These are phyloP conservation scores for Ilyonectria mors-panacis DNA, from an alignment of 2,329 filamentous ascomycete species.

Conservation along the genomic window DNA sequence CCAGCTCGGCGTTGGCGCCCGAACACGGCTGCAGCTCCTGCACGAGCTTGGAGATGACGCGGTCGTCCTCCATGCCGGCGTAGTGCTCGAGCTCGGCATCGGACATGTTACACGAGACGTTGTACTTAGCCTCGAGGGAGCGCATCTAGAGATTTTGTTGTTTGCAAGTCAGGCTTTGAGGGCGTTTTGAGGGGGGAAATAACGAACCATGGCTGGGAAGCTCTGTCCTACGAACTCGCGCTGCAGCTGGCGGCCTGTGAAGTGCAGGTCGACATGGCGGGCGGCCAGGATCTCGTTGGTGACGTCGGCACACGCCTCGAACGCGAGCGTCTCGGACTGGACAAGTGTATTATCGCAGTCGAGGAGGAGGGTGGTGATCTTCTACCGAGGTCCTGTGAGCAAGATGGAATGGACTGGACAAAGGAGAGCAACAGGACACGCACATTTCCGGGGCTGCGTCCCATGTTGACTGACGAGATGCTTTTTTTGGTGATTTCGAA, in stretches of 20 bases:
- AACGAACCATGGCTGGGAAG: constrained; percentile 12
- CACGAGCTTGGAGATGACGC: constrained; percentile 16
- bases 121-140: constrained; percentile 7
- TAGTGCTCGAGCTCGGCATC: constrained; percentile 8
- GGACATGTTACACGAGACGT: constrained; percentile 6
- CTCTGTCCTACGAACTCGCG: constrained; percentile 11
- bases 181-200: background rate
- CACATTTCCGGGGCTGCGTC: background rate
- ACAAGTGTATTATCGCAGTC: constrained; percentile 13
- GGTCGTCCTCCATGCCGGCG: constrained; percentile 10
- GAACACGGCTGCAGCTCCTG: constrained; percentile 12
- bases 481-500: background rate
- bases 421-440: background rate
- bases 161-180: background rate
- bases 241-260: constrained; percentile 8
- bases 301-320: constrained; percentile 8
- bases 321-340: constrained; percentile 9
- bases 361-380: constrained; percentile 12
- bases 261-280: constrained; percentile 6
- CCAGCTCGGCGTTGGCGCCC: constrained; percentile 9
- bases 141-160: constrained; percentile 8
- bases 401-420: background rate
- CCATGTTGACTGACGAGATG: background rate
- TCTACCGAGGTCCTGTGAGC: background rate
- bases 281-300: constrained; percentile 13